phyloP scores from a whole-genome alignment of 495 filamentous ascomycete species.

The Daldinia grandis region DNA sequence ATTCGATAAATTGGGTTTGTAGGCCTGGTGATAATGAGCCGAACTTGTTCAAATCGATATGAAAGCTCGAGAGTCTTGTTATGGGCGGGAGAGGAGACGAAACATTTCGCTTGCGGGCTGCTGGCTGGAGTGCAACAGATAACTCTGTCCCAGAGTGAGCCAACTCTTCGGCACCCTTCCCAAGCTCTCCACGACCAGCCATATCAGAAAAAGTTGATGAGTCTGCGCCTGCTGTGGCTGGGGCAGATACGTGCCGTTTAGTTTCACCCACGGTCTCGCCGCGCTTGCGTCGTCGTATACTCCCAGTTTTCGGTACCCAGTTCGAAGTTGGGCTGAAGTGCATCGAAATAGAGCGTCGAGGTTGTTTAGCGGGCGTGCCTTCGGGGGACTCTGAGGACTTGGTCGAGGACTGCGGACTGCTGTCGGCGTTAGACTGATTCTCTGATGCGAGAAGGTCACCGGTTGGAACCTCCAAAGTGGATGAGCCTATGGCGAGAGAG shows the following conservation, averaged over 20 bases:
- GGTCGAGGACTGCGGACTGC: constrained; percentile 34
- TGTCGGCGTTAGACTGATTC: constrained; percentile 26
- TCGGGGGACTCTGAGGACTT: constrained; percentile 38
- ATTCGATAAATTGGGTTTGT: constrained; percentile 36
- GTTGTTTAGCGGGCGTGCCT: constrained; percentile 50
- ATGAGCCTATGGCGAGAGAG: constrained; percentile 28
- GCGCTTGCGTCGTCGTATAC: constrained; percentile 57
- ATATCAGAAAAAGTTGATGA: not conserved
- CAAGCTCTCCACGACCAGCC: constrained; percentile 16
- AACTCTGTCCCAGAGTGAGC: constrained; percentile 35
- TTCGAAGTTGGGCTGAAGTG: constrained; percentile 60
- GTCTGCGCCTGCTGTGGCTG: constrained; percentile 40
- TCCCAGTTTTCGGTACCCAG: constrained; percentile 61
- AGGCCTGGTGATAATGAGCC: constrained; percentile 48
- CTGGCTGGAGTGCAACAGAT: constrained; percentile 41
- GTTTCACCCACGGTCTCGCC: constrained; percentile 50
- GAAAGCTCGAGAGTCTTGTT: constrained; percentile 65
- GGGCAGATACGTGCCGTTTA: constrained; percentile 58
- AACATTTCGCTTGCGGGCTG: constrained; percentile 54
- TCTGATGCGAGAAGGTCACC: constrained; percentile 7
- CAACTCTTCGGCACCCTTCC: constrained; percentile 27
- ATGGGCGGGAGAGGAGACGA: constrained; percentile 67
- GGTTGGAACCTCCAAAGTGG: constrained; percentile 22
- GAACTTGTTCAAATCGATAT: constrained; percentile 60
- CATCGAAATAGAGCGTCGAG: constrained; percentile 61